Conservation (phyloP, 768 basidiomycete genomes). For the Boletus reticulatus region DNA sequence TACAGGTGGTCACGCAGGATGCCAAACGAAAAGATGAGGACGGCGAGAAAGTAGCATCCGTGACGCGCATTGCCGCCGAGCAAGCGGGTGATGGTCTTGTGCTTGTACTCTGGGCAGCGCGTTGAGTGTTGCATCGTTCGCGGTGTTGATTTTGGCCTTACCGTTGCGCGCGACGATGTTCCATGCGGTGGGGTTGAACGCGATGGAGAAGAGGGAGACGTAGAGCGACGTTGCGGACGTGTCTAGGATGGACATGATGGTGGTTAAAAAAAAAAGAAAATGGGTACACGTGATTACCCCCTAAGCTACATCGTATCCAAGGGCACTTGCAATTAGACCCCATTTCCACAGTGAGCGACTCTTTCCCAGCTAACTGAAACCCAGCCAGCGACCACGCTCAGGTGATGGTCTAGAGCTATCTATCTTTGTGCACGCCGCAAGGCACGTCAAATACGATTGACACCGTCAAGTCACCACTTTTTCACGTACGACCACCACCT, state of each 20-base stretch:
- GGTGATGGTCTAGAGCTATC: constrained; percentile 10
- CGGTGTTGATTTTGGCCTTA: constrained; percentile 32
- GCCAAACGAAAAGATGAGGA: constrained; percentile 82
- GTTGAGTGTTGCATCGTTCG: no score
- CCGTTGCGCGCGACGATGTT: constrained; percentile 94
- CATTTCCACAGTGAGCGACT: background rate
- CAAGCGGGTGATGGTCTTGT: constrained; percentile 83
- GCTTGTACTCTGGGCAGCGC: constrained; percentile 58
- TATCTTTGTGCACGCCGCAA: constrained; percentile 4
- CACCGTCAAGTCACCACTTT: background rate
- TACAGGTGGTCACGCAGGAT: constrained; percentile 84
- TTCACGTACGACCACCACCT: background rate
- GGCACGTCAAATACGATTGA: background rate
- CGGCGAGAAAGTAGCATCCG: constrained; percentile 87
- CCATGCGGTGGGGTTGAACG: constrained; percentile 95
- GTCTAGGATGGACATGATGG: constrained; percentile 45
- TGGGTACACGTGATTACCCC: no score
- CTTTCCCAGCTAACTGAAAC: constrained; percentile 19
- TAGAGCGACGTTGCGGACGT: constrained; percentile 61
- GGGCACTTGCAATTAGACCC: background rate
- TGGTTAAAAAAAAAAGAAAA: no score
- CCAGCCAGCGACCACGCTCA: background rate
- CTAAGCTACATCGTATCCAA: no score
- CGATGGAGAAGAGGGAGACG: constrained; percentile 63
- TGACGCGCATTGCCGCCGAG: constrained; percentile 69